These are phyloP conservation scores for Xylariaceae sp. DNA, from an alignment of 2,329 filamentous ascomycete species.

Conservation along the genomic window DNA sequence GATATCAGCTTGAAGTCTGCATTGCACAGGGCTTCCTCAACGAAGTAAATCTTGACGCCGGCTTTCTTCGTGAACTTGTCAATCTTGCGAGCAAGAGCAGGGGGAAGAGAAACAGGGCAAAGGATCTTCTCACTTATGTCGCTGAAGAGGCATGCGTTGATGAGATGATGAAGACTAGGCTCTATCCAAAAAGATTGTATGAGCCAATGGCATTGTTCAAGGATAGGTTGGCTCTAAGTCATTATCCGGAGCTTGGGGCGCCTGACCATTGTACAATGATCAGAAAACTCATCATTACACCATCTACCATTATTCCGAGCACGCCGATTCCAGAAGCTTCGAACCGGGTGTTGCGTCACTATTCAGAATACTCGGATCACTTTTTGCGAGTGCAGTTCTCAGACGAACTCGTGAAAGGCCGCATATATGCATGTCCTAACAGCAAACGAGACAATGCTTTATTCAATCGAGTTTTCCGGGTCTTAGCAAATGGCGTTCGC, in stretches of 20 bases:
- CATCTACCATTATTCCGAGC: constrained; percentile 75
- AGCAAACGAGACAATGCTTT: constrained; percentile 63
- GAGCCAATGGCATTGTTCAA: constrained; percentile 72
- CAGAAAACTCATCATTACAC: constrained; percentile 76
- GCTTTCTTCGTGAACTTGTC: constrained; percentile 65
- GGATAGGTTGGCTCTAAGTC: constrained; percentile 47
- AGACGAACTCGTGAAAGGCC: constrained; percentile 67
- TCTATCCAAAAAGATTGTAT: constrained; percentile 56
- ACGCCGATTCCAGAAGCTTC: constrained; percentile 81
- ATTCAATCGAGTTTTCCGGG: constrained; percentile 69
- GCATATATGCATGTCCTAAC: constrained; percentile 54
- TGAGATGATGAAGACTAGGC: constrained; percentile 2
- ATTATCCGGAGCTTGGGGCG: constrained; percentile 49
- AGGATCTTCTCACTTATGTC: constrained; percentile 70
- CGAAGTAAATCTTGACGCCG: constrained; percentile 67
- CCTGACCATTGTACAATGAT: constrained; percentile 73
- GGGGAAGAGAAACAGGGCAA: constrained; percentile 47
- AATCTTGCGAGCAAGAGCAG: constrained; percentile 34
- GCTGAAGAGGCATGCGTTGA: constrained; percentile 44
- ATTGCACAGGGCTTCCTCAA: constrained; percentile 76
- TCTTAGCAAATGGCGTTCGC: constrained; percentile 73
- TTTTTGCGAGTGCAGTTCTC: constrained; percentile 89
- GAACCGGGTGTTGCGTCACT: constrained; percentile 80
- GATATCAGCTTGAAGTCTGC: constrained; percentile 92
- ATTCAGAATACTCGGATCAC: constrained; percentile 64